Conservation (phyloP, 164 flowering plant genomes). For the Aristolochia contorta region DNA sequence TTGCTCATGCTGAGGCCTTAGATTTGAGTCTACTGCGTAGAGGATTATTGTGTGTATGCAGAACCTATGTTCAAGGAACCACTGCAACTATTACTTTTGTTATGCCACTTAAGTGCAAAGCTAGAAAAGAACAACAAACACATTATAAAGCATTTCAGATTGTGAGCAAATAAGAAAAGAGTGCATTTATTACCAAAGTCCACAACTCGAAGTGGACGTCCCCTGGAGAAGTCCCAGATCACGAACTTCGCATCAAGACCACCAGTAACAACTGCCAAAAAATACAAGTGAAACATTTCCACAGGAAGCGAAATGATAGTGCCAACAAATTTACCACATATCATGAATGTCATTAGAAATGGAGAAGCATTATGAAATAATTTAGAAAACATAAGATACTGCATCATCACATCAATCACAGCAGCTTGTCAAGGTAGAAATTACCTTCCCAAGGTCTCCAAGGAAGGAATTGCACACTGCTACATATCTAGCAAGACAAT, state of each 20-base stretch:
- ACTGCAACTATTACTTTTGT: no score
- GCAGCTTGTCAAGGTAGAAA: background rate
- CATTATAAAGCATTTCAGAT: background rate
- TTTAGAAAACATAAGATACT: no score
- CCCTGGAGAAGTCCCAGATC: constrained; percentile 90
- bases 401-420: background rate
- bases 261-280: constrained; percentile 68
- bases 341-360: no score
- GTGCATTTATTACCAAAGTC: constrained; percentile 53
- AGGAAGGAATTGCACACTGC: constrained; percentile 87
- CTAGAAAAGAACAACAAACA: background rate
- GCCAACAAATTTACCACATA: no score
- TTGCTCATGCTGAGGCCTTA: no score
- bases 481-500: constrained; percentile 51
- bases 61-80: no score
- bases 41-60: no score
- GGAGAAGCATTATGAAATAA: no score
- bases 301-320: no score
- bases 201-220: constrained; percentile 47
- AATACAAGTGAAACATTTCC: background rate
- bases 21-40: no score
- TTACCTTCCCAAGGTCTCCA: constrained; percentile 99
- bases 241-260: constrained; percentile 90
- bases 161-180: background rate
- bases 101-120: no score